Percentiles rank a stretch among this genome's conserved stretches.
These are phyloP conservation scores for Lenwebbia sp. DNA, from an alignment of 345 rosid species.

Conservation along the genomic window DNA sequence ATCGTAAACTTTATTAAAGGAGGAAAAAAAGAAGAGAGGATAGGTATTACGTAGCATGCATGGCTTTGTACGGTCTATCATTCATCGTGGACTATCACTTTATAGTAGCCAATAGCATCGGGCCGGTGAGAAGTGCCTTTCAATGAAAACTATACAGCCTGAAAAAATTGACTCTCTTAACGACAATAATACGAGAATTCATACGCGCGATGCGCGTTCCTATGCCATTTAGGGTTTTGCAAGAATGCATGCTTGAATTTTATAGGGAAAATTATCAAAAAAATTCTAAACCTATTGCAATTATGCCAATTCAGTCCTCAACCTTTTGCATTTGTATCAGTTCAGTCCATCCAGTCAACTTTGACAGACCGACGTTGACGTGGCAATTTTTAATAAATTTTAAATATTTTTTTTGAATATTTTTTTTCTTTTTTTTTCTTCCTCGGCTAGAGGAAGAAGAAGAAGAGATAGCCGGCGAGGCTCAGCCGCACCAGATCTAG, in stretches of 20 bases:
- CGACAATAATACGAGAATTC: background rate
- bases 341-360: too few species aligned
- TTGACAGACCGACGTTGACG: accelerated
- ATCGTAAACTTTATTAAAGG: background rate
- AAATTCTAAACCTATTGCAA: too few species aligned
- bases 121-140: background rate
- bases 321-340: too few species aligned
- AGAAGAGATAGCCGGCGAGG: too few species aligned
- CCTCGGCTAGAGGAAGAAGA: too few species aligned
- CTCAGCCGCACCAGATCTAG: too few species aligned
- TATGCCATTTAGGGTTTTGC: background rate
- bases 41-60: background rate
- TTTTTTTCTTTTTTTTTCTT: too few species aligned
- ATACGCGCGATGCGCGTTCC: background rate
- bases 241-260: background rate
- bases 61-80: background rate
- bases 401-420: too few species aligned
- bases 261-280: too few species aligned
- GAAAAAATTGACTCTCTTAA: background rate
- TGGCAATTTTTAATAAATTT: too few species aligned
- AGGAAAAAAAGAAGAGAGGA: background rate
- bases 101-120: background rate
- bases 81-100: background rate
- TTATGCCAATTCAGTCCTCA: too few species aligned
- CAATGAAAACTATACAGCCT: background rate